Evolutionary conservation across 2,329 filamentous ascomycete genomes (phyloP), one percentile per base, ranked within the genome.

Genomic region (Aspergillus nomiae): DNA sequence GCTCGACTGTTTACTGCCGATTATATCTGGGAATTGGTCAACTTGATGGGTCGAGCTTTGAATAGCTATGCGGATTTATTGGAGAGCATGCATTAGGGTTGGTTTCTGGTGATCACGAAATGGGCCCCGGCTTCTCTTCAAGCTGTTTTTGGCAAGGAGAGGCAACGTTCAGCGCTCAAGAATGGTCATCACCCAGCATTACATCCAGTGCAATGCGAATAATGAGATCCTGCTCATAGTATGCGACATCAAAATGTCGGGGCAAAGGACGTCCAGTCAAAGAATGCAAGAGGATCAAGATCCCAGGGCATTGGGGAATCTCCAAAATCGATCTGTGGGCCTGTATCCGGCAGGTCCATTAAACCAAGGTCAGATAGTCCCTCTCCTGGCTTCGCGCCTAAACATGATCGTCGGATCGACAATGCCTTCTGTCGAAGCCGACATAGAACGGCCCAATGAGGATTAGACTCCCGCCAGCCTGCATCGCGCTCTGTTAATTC

Each of bases 21-120:
- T 61, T 75, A 76, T 67, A 77, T 77, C 11, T 77, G 76, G 70
- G 73, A 77, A 30, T 69, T 77, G 65, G 74, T 77, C 4, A 70
- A 72, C 66, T 60, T 77, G 45, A 76, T 77, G 34, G 76, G 75
- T 24, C 69, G 70, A 36, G 76, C 75, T 5, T 67, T 77, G 56
- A 70, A 70, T 56, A 70, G 70, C 14, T 77, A 76, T 66, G 74
- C 75, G 2, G 73, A 74, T 59, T 63, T 76, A 24, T 30, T 76
- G 34, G 74, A 76, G 41, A 62, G 28, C 1, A 21, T 32, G 24
- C 26, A 55, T 60, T 54, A 54, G 5, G 51, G 7, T 2, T 19
- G 46, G 16, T 50, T 1, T 4, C 11, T 24, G 7, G 45, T 12
- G 24, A 48, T 28, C 4, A 24, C 9, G 7, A 26, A 30, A 19